Evolutionary conservation across 345 rosid genomes (phyloP).

Genomic region (Acer campestre): DNA sequence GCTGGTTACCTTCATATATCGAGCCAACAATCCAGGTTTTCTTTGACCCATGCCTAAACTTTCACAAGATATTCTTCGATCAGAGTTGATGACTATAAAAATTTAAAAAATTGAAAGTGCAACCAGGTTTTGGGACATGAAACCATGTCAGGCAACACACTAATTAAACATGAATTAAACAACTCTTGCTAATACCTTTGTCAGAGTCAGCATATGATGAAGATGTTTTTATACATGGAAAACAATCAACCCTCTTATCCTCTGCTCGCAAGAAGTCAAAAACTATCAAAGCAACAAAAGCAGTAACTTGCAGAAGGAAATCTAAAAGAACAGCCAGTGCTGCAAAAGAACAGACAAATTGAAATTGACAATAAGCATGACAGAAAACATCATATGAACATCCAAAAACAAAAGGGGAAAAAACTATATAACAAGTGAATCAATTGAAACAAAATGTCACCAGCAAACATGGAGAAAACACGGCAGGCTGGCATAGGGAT

Average conservation of each 20-base stretch:
- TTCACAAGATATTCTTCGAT: slow-evolving; percentile 33
- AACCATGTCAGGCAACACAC: slow-evolving; percentile 5
- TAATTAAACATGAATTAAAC: slow-evolving; percentile 10
- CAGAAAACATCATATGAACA: slow-evolving; percentile 1
- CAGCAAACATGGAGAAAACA: slow-evolving; percentile 98
- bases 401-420: not conserved
- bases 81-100: slow-evolving; percentile 18
- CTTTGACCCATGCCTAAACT: slow-evolving; percentile 60
- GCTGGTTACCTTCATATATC: slow-evolving; percentile 85
- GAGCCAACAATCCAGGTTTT: slow-evolving; percentile 76
- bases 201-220: slow-evolving; percentile 54
- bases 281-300: slow-evolving; percentile 92
- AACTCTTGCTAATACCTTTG: slow-evolving; percentile 53
- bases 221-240: slow-evolving; percentile 74
- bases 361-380: slow-evolving; percentile 15
- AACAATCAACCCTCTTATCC: slow-evolving; percentile 79
- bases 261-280: slow-evolving; percentile 84
- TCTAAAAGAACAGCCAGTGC: slow-evolving; percentile 96
- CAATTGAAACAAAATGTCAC: slow-evolving; percentile 38
- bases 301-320: slow-evolving; percentile 95
- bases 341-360: slow-evolving; percentile 46
- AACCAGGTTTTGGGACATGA: not conserved
- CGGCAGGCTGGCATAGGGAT: slow-evolving; percentile 98
- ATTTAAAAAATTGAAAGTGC: slow-evolving; percentile 5
- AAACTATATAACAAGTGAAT: not conserved